Evolutionary conservation across 306 rosid genomes (phyloP), one percentile per base, ranked within the genome.

Genomic region (Boehmeria nivea): DNA sequence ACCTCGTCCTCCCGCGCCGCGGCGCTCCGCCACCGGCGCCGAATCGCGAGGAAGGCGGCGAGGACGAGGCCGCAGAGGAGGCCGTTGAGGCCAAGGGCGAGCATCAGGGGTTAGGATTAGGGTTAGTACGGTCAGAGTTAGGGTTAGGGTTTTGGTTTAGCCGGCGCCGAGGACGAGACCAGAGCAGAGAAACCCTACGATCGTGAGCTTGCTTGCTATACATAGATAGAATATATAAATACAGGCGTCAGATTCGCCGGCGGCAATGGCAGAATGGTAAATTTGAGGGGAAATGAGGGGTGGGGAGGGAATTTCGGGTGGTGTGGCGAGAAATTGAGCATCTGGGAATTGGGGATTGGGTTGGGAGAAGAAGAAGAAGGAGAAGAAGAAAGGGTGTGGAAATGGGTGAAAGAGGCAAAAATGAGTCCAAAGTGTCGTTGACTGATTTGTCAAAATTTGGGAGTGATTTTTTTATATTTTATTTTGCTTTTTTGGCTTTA

Each of bases 1-100:
- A 90, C 80, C 78, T 90, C 98, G 58, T 80, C 88, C 58, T 43
- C 74, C 46, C 87, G 84, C 24, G 76, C 82, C 65, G 67, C 77
- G 2, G 95, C 70, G 24, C 44, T 56, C 43, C 67, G 66, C 95
- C 91, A 90, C 81, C 81, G 83, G 8, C 83, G 73, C 39, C 80
- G 64, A 82, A 75, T 40, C 48, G 76, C 69, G 8, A 74, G 40
- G 44, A 84, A 59, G 9, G 72, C 81, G 64, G 87, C 77, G 26
- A 78, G 13, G 33, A 79, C 33, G 7, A 78, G 23, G 54, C 60
- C 79, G 38, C 57, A 68, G 71, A 73, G 45, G 66, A 89, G 77
- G 63, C 82, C 75, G 45, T 11, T 3, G 66, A 77, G 85, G 81
- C 74, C 76, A 56, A 81, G 72, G 24, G 67, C 83, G 65, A 66